Evolutionary conservation across 2,329 filamentous ascomycete genomes (phyloP).

Genomic region (Sclerotinia borealis): DNA sequence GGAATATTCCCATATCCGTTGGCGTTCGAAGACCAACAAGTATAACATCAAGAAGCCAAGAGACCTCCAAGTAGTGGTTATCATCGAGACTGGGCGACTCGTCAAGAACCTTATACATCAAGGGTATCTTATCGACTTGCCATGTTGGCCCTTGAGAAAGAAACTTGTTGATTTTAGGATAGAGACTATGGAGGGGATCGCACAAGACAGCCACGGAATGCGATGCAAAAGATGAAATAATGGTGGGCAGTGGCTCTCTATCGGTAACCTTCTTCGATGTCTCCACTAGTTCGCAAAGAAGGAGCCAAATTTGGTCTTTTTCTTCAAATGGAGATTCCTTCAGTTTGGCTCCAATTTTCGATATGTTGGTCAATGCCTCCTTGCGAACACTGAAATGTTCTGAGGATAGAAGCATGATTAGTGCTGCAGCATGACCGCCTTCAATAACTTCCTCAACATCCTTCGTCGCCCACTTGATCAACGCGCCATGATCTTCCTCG

Average conservation of each 20-base stretch:
- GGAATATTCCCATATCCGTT: constrained; percentile 55
- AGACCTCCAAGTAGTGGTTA: constrained; percentile 63
- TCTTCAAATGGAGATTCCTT: constrained; percentile 68
- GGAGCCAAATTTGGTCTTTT: constrained; percentile 69
- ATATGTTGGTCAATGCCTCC: constrained; percentile 66
- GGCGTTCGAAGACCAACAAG: constrained; percentile 58
- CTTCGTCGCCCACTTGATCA: constrained; percentile 66
- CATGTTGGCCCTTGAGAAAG: constrained; percentile 73
- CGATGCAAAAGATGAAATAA: constrained; percentile 69
- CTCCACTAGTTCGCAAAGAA: constrained; percentile 75
- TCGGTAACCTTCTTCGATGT: constrained; percentile 55
- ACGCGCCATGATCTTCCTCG: constrained; percentile 42
- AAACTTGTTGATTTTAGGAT: constrained; percentile 80
- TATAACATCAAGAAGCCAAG: constrained; percentile 68
- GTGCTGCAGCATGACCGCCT: constrained; percentile 62
- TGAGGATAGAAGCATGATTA: constrained; percentile 73
- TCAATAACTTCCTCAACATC: constrained; percentile 73
- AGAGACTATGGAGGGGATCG: constrained; percentile 75
- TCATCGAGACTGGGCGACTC: constrained; percentile 68
- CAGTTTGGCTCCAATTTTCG: constrained; percentile 57
- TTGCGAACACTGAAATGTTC: constrained; percentile 68
- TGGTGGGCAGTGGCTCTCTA: constrained; percentile 58
- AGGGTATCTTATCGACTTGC: constrained; percentile 65
- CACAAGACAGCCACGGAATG: constrained; percentile 63
- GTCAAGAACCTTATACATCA: constrained; percentile 57